phyloP scores from a whole-genome alignment of 352 stramenopile species.

The Paralagenidium karlingii region DNA sequence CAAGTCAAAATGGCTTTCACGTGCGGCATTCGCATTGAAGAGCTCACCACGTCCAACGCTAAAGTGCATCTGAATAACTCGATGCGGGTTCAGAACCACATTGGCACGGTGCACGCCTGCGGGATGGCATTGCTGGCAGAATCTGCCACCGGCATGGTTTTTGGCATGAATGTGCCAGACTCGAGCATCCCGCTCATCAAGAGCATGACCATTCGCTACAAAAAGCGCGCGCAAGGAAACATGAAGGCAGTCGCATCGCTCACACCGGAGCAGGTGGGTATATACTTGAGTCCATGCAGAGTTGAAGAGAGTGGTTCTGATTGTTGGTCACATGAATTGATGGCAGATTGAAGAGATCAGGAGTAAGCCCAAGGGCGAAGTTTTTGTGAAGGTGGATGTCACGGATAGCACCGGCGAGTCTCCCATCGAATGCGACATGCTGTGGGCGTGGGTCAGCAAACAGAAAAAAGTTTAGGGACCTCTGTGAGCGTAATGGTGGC shows the following conservation, averaged over 20 bases:
- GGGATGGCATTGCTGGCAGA: conserved; percentile 78
- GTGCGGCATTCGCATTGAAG: conserved; percentile 59
- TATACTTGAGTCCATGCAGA: neutral
- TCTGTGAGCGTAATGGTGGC: too few species aligned
- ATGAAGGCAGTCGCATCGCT: conserved; percentile 57
- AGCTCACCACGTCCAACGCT: conserved; percentile 26
- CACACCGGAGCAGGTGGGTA: conserved; percentile 40
- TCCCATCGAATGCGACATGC: conserved; percentile 74
- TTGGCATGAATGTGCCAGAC: conserved; percentile 82
- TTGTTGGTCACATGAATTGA: neutral
- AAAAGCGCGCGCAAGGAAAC: conserved; percentile 50
- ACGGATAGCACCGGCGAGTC: conserved; percentile 54
- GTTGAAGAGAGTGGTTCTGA: neutral
- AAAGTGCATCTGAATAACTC: conserved; percentile 58
- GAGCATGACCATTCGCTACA: conserved; percentile 76
- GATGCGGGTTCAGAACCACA: conserved; percentile 79
- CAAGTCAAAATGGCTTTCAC: conserved; percentile 77
- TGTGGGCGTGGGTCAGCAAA: conserved; percentile 80
- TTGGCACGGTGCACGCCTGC: conserved; percentile 75
- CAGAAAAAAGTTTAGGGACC: conserved; percentile 9
- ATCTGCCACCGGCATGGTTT: conserved; percentile 69
- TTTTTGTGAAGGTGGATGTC: conserved; percentile 57
- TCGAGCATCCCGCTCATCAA: conserved; percentile 69
- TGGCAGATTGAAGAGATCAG: conserved; percentile 34
- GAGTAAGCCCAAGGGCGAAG: conserved; percentile 43